Evolutionary conservation across 208 protist genomes (phyloP).

Genomic region (Trypanosoma boissoni): DNA sequence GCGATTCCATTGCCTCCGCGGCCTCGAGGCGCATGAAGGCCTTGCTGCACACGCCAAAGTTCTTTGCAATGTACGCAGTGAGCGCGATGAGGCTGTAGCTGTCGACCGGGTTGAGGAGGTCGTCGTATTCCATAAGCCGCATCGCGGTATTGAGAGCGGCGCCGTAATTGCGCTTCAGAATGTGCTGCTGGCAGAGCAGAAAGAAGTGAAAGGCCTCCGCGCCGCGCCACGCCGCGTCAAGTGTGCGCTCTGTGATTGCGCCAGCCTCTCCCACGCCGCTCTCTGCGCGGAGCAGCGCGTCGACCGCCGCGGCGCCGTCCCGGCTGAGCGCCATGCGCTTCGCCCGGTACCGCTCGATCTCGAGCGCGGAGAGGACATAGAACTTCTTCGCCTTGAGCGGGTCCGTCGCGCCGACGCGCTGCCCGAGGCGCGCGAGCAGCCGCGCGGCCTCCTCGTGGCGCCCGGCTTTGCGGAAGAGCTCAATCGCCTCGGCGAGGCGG

Average conservation of each 20-base stretch:
- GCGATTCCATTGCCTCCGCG: slow-evolving; percentile 50
- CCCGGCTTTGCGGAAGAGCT: slow-evolving; percentile 95
- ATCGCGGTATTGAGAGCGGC: slow-evolving; percentile 80
- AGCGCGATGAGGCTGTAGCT: slow-evolving; percentile 95
- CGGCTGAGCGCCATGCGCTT: slow-evolving; percentile 63
- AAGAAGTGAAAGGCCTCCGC: slow-evolving; percentile 97
- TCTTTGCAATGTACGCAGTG: slow-evolving; percentile 89
- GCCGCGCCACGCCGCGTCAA: slow-evolving; percentile 90
- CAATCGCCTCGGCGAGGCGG: slow-evolving; percentile 93
- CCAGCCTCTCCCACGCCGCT: slow-evolving; percentile 25
- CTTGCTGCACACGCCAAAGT: slow-evolving; percentile 92
- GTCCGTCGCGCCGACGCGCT: slow-evolving; percentile 67
- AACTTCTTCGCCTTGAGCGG: slow-evolving; percentile 94
- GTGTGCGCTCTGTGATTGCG: slow-evolving; percentile 45
- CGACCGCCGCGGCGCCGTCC: slow-evolving; percentile 61
- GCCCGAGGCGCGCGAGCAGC: slow-evolving; percentile 87
- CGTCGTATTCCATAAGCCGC: slow-evolving; percentile 94
- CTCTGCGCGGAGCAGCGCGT: slow-evolving; percentile 81
- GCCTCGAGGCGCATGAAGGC: slow-evolving; percentile 94
- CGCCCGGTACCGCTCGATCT: slow-evolving; percentile 90
- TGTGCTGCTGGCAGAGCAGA: slow-evolving; percentile 90
- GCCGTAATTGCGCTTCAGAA: slow-evolving; percentile 65
- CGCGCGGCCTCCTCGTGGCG: slow-evolving; percentile 92
- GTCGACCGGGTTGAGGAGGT: slow-evolving; percentile 84
- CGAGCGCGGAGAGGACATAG: slow-evolving; percentile 94